Evolutionary conservation across 306 rosid genomes (phyloP), one percentile per base, ranked within the genome.

Genomic region (Prunus mume): DNA sequence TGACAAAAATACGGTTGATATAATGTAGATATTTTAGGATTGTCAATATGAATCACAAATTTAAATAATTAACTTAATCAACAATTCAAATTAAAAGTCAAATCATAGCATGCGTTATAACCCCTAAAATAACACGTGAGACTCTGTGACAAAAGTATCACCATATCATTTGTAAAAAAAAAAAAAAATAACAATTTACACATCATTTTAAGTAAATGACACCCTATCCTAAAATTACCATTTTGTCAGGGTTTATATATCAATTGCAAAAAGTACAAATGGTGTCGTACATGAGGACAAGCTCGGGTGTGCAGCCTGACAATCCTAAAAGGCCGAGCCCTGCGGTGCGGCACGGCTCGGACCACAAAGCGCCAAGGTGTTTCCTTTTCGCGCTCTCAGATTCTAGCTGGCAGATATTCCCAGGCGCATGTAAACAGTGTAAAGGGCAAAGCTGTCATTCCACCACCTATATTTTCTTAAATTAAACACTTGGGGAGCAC

Each of bases 311-410:
- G 25, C 25, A 14, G 38, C 66, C n/a, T 25, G 1, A 2, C 5
- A 5, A 45, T 24, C 76, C 73, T 27, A 13, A 28, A 54, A 54
- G 12, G 32, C 56, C 19, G 73, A 52, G 74, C 72, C 54, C 43
- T 45, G 51, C 38, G 38, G 30, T 69, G 71, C 68, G 54, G 24
- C 52, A 25, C 49, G 76, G 65, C 76, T 51, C 62, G 64, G 65
- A 14, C 73, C 52, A 55, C 62, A 70, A 64, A 18, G 60, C 66
- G 51, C 80, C 80, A 51, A 52, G 9, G n/a, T 45, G 43, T 46
- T 3, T 4, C 41, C 69, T 50, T 68, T 58, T 8, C 7, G 18
- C n/a, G 65, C 28, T 47, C 47, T 43, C 2, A 19, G 24, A 14
- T 47, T 77, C 20, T 20, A 30, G 63, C 51, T 12, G 68, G 30